These are phyloP conservation scores for Gnomoniopsis sp. DNA, from an alignment of 2,329 filamentous ascomycete species.

Conservation along the genomic window DNA sequence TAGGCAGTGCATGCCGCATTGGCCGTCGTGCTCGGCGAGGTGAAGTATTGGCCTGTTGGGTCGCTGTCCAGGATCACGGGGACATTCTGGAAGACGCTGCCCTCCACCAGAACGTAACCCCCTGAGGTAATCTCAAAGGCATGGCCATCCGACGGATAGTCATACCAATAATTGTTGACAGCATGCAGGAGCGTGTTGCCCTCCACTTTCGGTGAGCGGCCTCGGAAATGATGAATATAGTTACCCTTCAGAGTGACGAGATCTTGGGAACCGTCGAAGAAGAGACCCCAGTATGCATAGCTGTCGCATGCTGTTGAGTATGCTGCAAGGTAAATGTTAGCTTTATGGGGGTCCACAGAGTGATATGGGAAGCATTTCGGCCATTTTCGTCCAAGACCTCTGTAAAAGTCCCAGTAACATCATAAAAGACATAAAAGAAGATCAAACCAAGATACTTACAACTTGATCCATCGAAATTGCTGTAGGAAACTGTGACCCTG, in stretches of 20 bases:
- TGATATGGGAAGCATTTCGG: not conserved
- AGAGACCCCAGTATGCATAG: slow-evolving; percentile 59
- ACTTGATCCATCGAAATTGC: slow-evolving; percentile 50
- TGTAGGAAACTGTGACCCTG: slow-evolving; percentile 58
- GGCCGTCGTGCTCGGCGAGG: slow-evolving; percentile 23
- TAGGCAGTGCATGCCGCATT: slow-evolving; percentile 38
- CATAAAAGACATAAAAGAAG: not conserved
- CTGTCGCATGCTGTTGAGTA: slow-evolving; percentile 57
- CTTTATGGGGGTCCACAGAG: not conserved
- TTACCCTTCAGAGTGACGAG: slow-evolving; percentile 57
- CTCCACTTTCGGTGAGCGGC: slow-evolving; percentile 54
- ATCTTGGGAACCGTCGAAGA: slow-evolving; percentile 54
- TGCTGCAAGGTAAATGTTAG: slow-evolving; percentile 26
- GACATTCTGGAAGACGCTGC: slow-evolving; percentile 57
- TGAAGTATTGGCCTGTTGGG: slow-evolving; percentile 21
- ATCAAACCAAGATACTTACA: not conserved
- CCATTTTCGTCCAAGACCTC: no score
- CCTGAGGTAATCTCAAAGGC: slow-evolving; percentile 51
- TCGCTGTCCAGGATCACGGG: slow-evolving; percentile 34
- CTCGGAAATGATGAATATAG: slow-evolving; percentile 57
- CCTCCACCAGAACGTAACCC: slow-evolving; percentile 49
- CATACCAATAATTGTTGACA: slow-evolving; percentile 58
- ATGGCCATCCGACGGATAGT: slow-evolving; percentile 48
- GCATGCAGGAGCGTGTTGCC: slow-evolving; percentile 56
- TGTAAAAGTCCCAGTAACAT: no score